Conservation (phyloP, 371 early-diverging fungal genomes). For the Massospora cicadina region DNA sequence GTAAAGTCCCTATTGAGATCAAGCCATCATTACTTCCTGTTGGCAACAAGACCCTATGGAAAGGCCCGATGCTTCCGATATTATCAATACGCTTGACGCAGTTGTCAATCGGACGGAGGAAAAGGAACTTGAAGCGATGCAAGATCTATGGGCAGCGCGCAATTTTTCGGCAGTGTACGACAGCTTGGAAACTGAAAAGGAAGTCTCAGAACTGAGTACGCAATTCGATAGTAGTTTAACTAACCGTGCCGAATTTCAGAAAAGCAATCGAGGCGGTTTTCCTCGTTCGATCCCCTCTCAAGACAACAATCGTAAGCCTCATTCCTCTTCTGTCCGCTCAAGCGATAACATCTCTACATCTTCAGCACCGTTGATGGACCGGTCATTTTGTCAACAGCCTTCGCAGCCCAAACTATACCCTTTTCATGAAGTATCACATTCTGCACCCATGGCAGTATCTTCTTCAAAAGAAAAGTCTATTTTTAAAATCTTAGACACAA, state of each 20-base stretch:
- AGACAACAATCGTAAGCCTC: neutral
- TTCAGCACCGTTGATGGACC: constrained; percentile 2
- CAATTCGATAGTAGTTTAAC: neutral
- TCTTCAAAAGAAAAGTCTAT: neutral
- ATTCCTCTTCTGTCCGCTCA: neutral
- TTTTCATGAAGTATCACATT: neutral
- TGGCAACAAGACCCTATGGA: constrained; percentile 10
- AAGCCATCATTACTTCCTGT: neutral
- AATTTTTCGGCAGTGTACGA: neutral
- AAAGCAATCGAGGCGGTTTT: neutral
- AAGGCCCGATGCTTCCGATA: constrained; percentile 4
- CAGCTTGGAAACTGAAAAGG: neutral
- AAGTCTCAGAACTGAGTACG: neutral
- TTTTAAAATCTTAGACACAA: neutral
- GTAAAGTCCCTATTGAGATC: constrained; percentile 2
- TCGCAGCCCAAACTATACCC: neutral
- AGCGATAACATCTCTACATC: neutral
- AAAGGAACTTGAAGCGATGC: constrained; percentile 1
- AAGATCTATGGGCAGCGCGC: neutral
- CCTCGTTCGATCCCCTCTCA: neutral
- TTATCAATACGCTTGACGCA: neutral
- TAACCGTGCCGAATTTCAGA: neutral
- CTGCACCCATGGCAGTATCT: neutral
- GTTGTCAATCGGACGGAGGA: neutral
- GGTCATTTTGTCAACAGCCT: neutral